phyloP scores from a whole-genome alignment of 2,329 filamentous ascomycete species.

The Monosporascus cannonballus region DNA sequence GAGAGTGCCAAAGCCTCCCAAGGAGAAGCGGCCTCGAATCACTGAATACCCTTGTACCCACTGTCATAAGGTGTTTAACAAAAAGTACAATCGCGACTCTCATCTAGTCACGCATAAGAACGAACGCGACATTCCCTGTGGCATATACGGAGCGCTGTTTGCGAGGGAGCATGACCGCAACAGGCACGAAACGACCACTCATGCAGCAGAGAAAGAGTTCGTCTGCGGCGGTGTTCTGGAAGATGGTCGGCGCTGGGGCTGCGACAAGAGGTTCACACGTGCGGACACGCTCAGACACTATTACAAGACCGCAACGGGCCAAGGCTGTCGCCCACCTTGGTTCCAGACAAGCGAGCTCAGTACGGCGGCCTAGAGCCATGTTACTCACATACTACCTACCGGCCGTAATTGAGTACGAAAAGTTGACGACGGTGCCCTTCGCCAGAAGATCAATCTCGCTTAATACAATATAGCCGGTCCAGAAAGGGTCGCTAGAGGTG shows the following conservation, averaged over 20 bases:
- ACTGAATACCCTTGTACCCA: neutral
- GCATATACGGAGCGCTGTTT: neutral
- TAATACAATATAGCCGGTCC: too few species aligned
- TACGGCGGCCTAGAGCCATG: too few species aligned
- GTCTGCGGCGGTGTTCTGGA: conserved; percentile 1
- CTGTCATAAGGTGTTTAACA: conserved; percentile 1
- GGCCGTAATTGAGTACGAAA: too few species aligned
- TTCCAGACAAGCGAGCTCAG: too few species aligned
- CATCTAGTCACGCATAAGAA: neutral
- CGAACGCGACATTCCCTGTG: neutral
- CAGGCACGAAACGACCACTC: neutral
- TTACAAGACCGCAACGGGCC: neutral
- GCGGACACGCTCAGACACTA: conserved; percentile 1
- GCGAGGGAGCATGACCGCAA: neutral
- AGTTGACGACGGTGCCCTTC: too few species aligned
- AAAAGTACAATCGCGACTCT: conserved; percentile 1
- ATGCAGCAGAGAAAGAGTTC: neutral
- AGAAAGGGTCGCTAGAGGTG: too few species aligned
- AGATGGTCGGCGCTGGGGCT: conserved; percentile 1
- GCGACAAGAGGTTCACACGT: conserved; percentile 1
- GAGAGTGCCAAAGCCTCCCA: neutral
- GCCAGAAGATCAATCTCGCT: too few species aligned
- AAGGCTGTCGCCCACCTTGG: neutral
- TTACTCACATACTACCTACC: too few species aligned
- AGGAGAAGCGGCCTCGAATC: neutral